Base-by-base conservation (phyloP, 2,329 filamentous ascomycete species). In the Fusarium sp. region DNA sequence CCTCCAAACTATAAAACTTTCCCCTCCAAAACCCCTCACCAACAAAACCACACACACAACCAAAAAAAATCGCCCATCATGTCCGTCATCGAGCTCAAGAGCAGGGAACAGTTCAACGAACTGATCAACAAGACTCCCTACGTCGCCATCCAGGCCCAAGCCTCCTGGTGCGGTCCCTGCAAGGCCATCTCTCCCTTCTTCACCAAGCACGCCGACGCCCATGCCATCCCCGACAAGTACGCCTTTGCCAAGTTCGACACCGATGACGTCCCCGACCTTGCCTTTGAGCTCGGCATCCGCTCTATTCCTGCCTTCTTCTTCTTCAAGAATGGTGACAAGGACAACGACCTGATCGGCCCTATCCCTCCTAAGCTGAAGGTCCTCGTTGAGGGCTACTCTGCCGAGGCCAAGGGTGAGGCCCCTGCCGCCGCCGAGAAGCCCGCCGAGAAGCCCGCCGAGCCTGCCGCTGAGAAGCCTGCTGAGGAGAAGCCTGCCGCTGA, bases 81-180 rank as follows among this genome's bases (percentile, higher is more conserved):
- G 77, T 64, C 77, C 67, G 58, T 77, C 44, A 60, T 50, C 63
- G 74, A 77, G 72, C 80, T 86, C 75, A 78, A 74, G 62, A 77
- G 80, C 53, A 78, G 79, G 69, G 73, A 79, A 55, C 80, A 87
- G 70, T 86, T 88, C 73, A 76, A 85, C 65, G 72, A 78, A 36
- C 84, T 88, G 67, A 74, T 87, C 73, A 70, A 78, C 14, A 77
- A 76, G 9, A 85, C 80, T 51, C 83, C 81, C 50, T 85, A 83
- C 78, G 85, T 88, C 68, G 81, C 83, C 65, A 78, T 86, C 68
- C 86, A 89, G 76, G 87, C 88, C 79, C 84, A 81, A 78, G 86
- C 87, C 63, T 80, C 83, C 73, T 89, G 87, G 87, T 89, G 87
- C 78, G 83, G 82, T 38, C 87, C 87, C 27, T 89, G 87, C 85